Evolutionary conservation across 23 red algal genomes (phyloP).

Genomic region (Cyanidium caldarium): DNA sequence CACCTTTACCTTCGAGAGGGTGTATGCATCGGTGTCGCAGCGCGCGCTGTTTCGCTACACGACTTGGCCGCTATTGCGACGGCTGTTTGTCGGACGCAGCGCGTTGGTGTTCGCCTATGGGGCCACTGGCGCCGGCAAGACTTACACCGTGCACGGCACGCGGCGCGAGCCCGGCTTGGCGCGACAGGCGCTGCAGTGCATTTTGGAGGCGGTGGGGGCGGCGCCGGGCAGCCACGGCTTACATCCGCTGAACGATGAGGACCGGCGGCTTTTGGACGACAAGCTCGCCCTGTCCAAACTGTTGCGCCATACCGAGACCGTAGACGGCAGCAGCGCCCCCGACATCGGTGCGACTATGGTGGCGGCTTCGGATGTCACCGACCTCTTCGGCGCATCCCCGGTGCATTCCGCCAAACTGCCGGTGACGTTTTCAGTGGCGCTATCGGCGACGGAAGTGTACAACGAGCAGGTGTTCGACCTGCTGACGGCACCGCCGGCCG

Average conservation of each 20-base stretch:
- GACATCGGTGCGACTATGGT: too few species aligned
- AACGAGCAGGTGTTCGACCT: conserved; percentile 64
- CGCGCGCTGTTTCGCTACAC: neutral
- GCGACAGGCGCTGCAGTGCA: neutral
- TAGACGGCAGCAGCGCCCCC: too few species aligned
- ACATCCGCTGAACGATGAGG: too few species aligned
- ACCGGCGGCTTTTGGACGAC: too few species aligned
- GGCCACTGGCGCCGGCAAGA: conserved; percentile 2
- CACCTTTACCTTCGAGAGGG: neutral
- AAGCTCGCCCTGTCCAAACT: too few species aligned
- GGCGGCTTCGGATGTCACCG: too few species aligned
- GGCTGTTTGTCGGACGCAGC: conserved; percentile 4
- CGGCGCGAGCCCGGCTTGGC: neutral
- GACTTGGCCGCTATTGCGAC: neutral
- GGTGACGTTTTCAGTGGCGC: conserved; percentile 22
- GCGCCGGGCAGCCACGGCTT: too few species aligned
- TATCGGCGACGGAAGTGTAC: conserved; percentile 44
- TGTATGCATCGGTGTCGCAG: neutral
- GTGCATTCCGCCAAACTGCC: too few species aligned
- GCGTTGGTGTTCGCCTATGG: conserved; percentile 5
- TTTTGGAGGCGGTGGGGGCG: neutral
- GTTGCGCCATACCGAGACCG: too few species aligned
- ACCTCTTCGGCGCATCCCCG: too few species aligned
- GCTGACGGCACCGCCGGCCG: neutral
- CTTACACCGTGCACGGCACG: conserved; percentile 5